Base-by-base conservation (phyloP, 1,139 yeast genomes). In the Candida pseudocylindracea region DNA sequence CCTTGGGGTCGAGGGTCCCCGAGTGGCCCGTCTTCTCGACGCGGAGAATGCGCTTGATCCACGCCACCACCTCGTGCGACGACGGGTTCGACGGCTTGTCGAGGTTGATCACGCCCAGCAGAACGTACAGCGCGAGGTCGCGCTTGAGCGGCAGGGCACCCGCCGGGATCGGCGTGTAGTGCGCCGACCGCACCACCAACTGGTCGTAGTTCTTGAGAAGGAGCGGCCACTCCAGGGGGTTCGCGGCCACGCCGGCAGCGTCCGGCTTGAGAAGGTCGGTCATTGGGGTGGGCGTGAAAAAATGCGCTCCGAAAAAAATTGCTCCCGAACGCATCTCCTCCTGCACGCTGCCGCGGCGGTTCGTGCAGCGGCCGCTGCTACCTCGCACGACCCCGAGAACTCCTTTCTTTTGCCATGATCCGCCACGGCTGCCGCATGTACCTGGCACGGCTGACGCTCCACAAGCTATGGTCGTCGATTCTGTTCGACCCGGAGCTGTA, bases 51-150 rank as follows among this genome's bases (percentile, higher is more conserved):
- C 96, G 70, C 63, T 88, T 88, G 49, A 88, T 74, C 98, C 98
- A 88, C 28, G 98, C 98, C 45, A 88, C 98, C 50, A 88, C 98
- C 61, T 88, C 96, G 60, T 85, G 96, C 35, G 94, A 80, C 34
- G 93, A 79, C 44, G 98, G 98, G 56, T 88, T 88, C 28, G 93
- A 78, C 44, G 98, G 98, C 59, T 88, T 88, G 60, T 88, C 98
- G 48, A 88, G 67, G 62, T 88, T 88, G 52, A 88, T 85, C 36
- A 88, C 93, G 63, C 98, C 98, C 10, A 94, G 74, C 33, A 91
- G 72, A 45, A 88, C 64, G 55, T 88, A 88, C 30, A 81, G 67
- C 57, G 79, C 79, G 46, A 88, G 60, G 55, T 85, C 95, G 63
- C 98, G 75, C 59, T 83, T 83, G 50, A 80, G 66, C 38, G 98